Evolutionary conservation across 2,329 filamentous ascomycete genomes (phyloP).

Genomic region (Cladophialophora psammophila): DNA sequence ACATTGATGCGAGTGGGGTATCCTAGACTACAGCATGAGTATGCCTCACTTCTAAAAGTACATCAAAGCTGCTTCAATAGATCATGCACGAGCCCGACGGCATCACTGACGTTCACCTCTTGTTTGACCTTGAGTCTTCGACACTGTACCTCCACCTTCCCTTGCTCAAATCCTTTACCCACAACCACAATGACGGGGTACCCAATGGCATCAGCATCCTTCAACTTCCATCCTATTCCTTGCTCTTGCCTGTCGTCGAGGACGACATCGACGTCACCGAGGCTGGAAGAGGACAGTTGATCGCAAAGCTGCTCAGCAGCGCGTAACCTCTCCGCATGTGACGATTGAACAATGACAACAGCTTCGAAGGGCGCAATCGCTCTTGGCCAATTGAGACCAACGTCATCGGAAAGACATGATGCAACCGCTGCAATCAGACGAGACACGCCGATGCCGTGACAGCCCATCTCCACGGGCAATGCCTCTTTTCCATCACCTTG

Average conservation of each 20-base stretch:
- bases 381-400: constrained; percentile 86
- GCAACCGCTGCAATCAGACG: constrained; percentile 88
- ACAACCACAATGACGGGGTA: constrained; percentile 85
- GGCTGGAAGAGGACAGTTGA: constrained; percentile 50
- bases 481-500: constrained; percentile 41
- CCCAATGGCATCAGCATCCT: constrained; percentile 86
- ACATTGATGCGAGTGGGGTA: constrained; percentile 25
- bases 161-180: constrained; percentile 71
- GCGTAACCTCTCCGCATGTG: constrained; percentile 47
- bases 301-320: constrained; percentile 71
- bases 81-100: constrained; percentile 57
- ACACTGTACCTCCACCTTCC: constrained; percentile 78
- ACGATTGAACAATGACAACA: constrained; percentile 66
- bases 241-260: constrained; percentile 74
- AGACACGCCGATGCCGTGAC: constrained; percentile 92
- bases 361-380: constrained; percentile 85
- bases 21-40: constrained; percentile 21
- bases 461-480: constrained; percentile 86
- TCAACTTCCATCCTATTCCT: constrained; percentile 81
- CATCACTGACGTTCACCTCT: constrained; percentile 60
- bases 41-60: background rate
- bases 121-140: constrained; percentile 69
- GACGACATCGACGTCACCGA: constrained; percentile 64
- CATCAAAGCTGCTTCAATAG: constrained; percentile 62
- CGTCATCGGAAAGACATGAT: constrained; percentile 72